A percentile compares a stretch with the other conserved stretches of the same genome.
These are phyloP conservation scores for Lonicera japonica DNA, from an alignment of 129 eudicot genomes.

Conservation along the genomic window DNA sequence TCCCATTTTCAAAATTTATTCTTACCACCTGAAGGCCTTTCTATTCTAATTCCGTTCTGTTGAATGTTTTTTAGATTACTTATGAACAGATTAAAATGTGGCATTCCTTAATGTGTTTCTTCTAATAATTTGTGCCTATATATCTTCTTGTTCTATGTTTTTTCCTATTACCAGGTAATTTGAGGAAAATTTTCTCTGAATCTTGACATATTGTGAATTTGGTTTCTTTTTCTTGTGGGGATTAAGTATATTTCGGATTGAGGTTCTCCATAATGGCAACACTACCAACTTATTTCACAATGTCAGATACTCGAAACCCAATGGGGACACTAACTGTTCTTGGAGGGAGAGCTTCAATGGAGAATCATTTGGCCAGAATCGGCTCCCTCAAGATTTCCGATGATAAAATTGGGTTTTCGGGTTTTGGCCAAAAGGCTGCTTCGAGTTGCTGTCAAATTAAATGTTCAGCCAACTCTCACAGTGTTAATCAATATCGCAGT, in stretches of 20 bases:
- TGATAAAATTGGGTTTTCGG: constrained; percentile 24
- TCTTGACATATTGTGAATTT: not conserved
- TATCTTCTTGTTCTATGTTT: not conserved
- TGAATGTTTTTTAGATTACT: not conserved
- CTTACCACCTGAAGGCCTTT: no score
- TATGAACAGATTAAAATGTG: not conserved
- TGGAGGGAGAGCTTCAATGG: constrained; percentile 36
- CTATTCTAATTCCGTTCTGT: no score
- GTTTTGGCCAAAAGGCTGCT: constrained; percentile 21
- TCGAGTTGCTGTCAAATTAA: constrained; percentile 25
- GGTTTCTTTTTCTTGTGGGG: not conserved
- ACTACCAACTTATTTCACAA: constrained; percentile 37
- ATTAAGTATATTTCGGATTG: not conserved
- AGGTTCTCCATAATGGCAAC: constrained; percentile 49
- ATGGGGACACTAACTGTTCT: constrained; percentile 37
- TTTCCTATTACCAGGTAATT: not conserved
- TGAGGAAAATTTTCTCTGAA: not conserved
- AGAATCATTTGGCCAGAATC: constrained; percentile 13
- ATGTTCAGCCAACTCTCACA: constrained; percentile 59
- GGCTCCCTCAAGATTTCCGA: constrained; percentile 38
- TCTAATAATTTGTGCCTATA: not conserved
- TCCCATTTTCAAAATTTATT: no score
- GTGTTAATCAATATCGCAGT: constrained; percentile 39
- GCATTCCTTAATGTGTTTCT: no score
- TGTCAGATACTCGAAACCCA: constrained; percentile 43